These are phyloP conservation scores for Microthlaspi erraticum DNA, from an alignment of 345 rosid genomes.

Conservation along the genomic window DNA sequence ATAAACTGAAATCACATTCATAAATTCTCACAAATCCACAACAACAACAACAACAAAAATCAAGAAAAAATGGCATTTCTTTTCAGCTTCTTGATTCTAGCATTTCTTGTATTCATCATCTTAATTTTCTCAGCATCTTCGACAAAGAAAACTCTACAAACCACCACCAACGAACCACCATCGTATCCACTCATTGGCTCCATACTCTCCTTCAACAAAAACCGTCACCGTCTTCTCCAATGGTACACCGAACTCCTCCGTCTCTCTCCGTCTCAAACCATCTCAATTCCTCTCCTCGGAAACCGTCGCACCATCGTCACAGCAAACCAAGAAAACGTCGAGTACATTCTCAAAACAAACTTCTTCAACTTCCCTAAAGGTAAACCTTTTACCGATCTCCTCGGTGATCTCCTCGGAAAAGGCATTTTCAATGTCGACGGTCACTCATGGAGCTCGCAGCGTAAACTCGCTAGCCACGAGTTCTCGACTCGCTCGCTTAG, in stretches of 20 bases:
- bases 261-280: slow-evolving; percentile 32
- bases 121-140: background rate
- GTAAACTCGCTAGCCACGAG: slow-evolving; percentile 69
- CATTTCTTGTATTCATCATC: slow-evolving; percentile 13
- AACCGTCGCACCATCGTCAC: slow-evolving; percentile 57
- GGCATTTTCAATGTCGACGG: slow-evolving; percentile 84
- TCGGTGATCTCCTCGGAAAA: slow-evolving; percentile 70
- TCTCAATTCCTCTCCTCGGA: slow-evolving; percentile 31
- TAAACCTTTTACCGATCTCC: slow-evolving; percentile 56
- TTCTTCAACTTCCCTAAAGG: slow-evolving; percentile 80
- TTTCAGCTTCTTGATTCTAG: background rate
- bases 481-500: slow-evolving; percentile 58
- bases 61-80: slow-evolving; percentile 10
- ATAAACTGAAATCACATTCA: background rate
- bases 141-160: slow-evolving; percentile 8
- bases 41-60: background rate
- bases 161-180: slow-evolving; percentile 19
- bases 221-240: slow-evolving; percentile 40
- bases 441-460: slow-evolving; percentile 66
- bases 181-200: slow-evolving; percentile 42
- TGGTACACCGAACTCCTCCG: slow-evolving; percentile 37
- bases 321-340: slow-evolving; percentile 60
- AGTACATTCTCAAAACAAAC: slow-evolving; percentile 64
- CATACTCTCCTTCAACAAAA: slow-evolving; percentile 34
- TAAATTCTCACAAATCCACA: background rate